Base-by-base conservation (phyloP, 371 early-diverging fungal species). In the Circinella minor region DNA sequence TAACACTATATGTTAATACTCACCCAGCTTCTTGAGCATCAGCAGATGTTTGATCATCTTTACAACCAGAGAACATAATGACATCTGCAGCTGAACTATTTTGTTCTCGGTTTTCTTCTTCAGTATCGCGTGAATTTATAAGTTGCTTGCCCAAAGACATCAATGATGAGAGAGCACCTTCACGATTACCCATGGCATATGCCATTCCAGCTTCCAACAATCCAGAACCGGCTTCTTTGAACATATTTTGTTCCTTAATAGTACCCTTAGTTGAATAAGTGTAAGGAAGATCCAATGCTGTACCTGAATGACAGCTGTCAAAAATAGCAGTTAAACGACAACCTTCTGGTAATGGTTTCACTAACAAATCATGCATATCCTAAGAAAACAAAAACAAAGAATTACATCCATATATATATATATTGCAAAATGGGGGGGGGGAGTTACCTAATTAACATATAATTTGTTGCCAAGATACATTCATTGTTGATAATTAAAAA, bases 31-130 rank as follows among this genome's bases (percentile, higher is more conserved):
- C 87, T 17, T 77, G 75, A 27, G 96, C 86, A 81, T 97, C 97
- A 0, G 96, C 95, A 7, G 92, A 92, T 0, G 96, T 96, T 74
- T 97, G 96, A 71, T 85, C 86, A 74, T 98, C 98, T 76, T 93
- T 94, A 80, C 97, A 97, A 3, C 94, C 97, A 38, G 91, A 90
- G 65, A 96, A 95, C 93, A 93, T 92, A 68, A 94, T 86, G 1
- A 94, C 93, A 77, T 94, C 94, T 9, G 93, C 94, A 65, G 83
- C 72, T 11, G 86, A 89, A 57, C 85, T 82, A 74, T 87, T 88
- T 57, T 79, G 71, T 73, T 64, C 81, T 75, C 51, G 68, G 76
- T 17, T 78, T 47, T 80, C 77, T 61, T 79, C 79, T 38, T 78
- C 66, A 0, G 83, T 78, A 8, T 78, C 74, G 34, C 81, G 81